A percentile compares a stretch with the other conserved stretches of the same genome.
Evolutionary conservation across 768 basidiomycete genomes (phyloP).

Genomic region (Crucibulum laeve): DNA sequence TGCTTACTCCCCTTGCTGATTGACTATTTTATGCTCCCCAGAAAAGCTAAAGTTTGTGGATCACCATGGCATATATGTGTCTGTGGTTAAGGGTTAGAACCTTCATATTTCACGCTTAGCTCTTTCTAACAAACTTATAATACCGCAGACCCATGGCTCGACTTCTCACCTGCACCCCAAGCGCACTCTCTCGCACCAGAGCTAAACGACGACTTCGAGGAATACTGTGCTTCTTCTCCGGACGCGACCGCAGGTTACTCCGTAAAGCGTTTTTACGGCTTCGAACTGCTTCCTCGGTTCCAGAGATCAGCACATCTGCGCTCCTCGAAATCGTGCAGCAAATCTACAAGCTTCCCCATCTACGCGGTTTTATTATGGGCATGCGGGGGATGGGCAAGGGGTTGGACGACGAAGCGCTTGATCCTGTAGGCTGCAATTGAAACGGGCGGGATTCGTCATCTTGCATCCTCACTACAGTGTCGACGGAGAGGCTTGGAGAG

Average conservation of each 20-base stretch:
- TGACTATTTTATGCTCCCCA: slow-evolving; percentile 4
- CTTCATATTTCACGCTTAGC: not conserved
- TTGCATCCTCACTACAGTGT: slow-evolving; percentile 87
- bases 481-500: slow-evolving; percentile 69
- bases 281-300: slow-evolving; percentile 80
- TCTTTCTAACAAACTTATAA: slow-evolving; percentile 26
- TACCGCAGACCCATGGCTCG: slow-evolving; percentile 89
- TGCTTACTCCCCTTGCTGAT: slow-evolving; percentile 43
- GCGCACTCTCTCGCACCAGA: slow-evolving; percentile 64
- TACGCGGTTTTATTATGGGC: slow-evolving; percentile 79
- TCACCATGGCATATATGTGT: slow-evolving; percentile 73
- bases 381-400: slow-evolving; percentile 75
- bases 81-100: slow-evolving; percentile 72
- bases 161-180: slow-evolving; percentile 69
- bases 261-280: slow-evolving; percentile 72
- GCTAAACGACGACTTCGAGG: slow-evolving; percentile 74
- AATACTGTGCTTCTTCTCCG: slow-evolving; percentile 71
- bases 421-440: slow-evolving; percentile 81
- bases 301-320: slow-evolving; percentile 47
- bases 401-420: slow-evolving; percentile 73
- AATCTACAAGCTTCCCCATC: slow-evolving; percentile 58
- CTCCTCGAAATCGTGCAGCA: slow-evolving; percentile 66
- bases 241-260: slow-evolving; percentile 23
- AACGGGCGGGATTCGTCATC: slow-evolving; percentile 68
- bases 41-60: slow-evolving; percentile 88